A percentile compares a stretch with the other conserved stretches of the same genome.
Conservation (phyloP, 352 stramenopile species). For the Phytopythium oedochilum region DNA sequence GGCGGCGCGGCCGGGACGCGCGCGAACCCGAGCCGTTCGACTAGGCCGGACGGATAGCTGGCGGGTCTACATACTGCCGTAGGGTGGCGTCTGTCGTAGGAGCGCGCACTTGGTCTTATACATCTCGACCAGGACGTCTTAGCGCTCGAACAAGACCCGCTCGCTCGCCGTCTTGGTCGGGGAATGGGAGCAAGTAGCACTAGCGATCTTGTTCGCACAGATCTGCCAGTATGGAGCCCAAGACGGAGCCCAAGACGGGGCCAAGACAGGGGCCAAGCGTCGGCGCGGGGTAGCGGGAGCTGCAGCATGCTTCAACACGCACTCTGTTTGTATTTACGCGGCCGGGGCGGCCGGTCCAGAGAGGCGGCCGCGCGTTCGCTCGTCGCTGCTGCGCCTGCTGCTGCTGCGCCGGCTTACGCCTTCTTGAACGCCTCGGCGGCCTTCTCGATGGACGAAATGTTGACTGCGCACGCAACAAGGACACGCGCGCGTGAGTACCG, state of each 20-base stretch:
- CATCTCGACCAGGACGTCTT: too few relatives aligned
- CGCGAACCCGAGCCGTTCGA: constrained; percentile 8
- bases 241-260: too few relatives aligned
- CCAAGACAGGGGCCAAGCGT: too few relatives aligned
- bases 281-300: neutral
- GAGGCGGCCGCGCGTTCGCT: neutral
- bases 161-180: constrained; percentile 24
- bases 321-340: constrained; percentile 2
- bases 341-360: neutral
- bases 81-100: too few relatives aligned
- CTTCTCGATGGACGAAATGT: constrained; percentile 82
- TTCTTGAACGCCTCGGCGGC: constrained; percentile 74
- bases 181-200: too few relatives aligned
- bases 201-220: neutral
- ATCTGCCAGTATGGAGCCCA: too few relatives aligned
- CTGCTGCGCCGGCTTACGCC: constrained; percentile 38
- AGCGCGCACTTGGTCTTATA: too few relatives aligned
- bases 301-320: neutral
- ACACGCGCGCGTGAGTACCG: constrained; percentile 3
- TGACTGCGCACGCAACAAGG: constrained; percentile 21
- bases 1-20: constrained; percentile 25
- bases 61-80: too few relatives aligned
- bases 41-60: too few relatives aligned
- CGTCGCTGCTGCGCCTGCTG: neutral
- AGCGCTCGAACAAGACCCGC: too few relatives aligned